A percentile compares a stretch with the other conserved stretches of the same genome.
phyloP scores from a whole-genome alignment of 2,329 filamentous ascomycete species.

The Fusarium domesticum region DNA sequence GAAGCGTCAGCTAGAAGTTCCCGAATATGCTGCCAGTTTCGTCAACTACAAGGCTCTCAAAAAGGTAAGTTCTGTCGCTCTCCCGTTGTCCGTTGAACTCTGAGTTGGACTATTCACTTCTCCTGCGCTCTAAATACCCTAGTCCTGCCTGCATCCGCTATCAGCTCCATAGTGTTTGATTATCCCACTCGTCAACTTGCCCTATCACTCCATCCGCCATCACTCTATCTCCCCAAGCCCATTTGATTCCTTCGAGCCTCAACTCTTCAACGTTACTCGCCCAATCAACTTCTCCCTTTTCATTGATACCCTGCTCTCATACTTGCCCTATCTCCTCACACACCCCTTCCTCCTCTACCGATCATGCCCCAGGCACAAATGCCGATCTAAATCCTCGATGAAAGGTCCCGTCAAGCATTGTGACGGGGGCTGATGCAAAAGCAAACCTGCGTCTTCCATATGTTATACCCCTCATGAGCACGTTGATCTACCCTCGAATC shows the following conservation, averaged over 20 bases:
- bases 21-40: conserved; percentile 98
- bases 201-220: too few relatives aligned
- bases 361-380: conserved; percentile 11
- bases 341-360: conserved; percentile 5
- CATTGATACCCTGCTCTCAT: conserved; percentile 4
- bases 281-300: conserved; percentile 5
- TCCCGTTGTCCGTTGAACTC: conserved; percentile 14
- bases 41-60: conserved; percentile 99
- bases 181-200: too few relatives aligned
- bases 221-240: too few relatives aligned
- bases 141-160: too few relatives aligned
- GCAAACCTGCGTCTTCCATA: conserved; percentile 21
- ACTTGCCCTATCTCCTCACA: conserved; percentile 2
- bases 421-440: conserved; percentile 19
- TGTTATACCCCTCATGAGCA: conserved; percentile 15
- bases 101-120: conserved; percentile 1
- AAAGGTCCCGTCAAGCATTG: conserved; percentile 10
- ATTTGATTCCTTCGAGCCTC: conserved; percentile 5
- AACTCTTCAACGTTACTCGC: conserved; percentile 5
- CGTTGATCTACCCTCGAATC: conserved; percentile 18
- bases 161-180: too few relatives aligned
- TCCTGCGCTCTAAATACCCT: too few relatives aligned
- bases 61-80: conserved; percentile 62
- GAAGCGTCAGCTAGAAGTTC: conserved; percentile 97
- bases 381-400: conserved; percentile 14